Percentiles rank a stretch among this genome's conserved stretches.
phyloP scores from a whole-genome alignment of 805 yeast genomes.

The Yarrowia sp. region DNA sequence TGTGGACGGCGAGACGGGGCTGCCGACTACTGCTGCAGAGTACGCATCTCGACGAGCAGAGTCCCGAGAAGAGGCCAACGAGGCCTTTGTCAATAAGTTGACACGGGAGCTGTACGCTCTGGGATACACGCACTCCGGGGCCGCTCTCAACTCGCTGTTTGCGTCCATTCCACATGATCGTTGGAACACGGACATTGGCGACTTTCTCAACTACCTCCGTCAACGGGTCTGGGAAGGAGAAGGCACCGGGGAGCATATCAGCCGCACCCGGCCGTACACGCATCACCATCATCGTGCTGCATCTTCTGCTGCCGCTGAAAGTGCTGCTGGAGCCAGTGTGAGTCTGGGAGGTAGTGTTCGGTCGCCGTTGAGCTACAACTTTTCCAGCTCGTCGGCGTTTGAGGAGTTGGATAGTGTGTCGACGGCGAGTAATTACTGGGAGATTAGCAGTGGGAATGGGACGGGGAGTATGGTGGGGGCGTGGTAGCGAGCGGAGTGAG shows the following conservation, averaged over 20 bases:
- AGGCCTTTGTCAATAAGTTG: conserved; percentile 19
- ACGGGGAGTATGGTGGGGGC: conserved; percentile 24
- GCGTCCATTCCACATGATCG: conserved; percentile 20
- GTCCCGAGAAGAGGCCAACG: conserved; percentile 20
- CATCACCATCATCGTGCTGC: background rate
- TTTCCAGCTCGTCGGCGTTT: conserved; percentile 17
- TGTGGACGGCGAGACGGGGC: conserved; percentile 28
- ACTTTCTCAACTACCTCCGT: conserved; percentile 18
- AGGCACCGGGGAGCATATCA: conserved; percentile 10
- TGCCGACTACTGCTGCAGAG: background rate
- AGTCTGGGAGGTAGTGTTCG: conserved; percentile 10
- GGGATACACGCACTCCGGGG: conserved; percentile 23
- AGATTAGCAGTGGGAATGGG: conserved; percentile 16
- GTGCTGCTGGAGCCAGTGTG: background rate
- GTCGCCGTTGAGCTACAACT: conserved; percentile 25
- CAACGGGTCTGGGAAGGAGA: conserved; percentile 24
- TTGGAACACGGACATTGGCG: conserved; percentile 25
- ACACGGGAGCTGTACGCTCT: conserved; percentile 19
- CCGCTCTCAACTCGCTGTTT: conserved; percentile 23
- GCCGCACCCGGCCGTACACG: conserved; percentile 21
- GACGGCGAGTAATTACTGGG: conserved; percentile 21
- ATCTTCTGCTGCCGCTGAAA: background rate
- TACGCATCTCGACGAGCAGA: background rate
- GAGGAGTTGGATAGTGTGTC: conserved; percentile 21
- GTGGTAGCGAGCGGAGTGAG: background rate